Evolutionary conservation across 768 basidiomycete species (phyloP), one percentile per base, ranked within the genome.

Genomic region (Leccinellum albellum): DNA sequence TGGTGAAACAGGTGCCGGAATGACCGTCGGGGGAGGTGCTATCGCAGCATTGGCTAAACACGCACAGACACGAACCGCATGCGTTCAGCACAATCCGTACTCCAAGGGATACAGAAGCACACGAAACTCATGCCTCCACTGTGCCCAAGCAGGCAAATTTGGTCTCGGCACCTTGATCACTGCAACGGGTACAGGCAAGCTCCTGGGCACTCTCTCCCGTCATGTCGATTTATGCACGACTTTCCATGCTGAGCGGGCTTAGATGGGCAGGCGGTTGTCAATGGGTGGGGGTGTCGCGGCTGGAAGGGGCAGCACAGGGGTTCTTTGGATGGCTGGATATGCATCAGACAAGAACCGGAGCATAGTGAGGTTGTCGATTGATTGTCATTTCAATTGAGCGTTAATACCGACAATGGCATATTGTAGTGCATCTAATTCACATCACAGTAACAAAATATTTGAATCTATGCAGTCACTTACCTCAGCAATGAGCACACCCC

Each of bases 121-220:
- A 29, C 42, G 17, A 40, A 6, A 60, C 60, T 31, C 68, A 92
- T 90, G 90, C 76, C 85, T 79, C 90, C 89, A 92, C 63, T 91
- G 88, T 1, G 89, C 83, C 90, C 90, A 92, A 1, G 90, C 82
- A n/a, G 89, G 88, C 28, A 83, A 20, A 35, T 80, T 79, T 0
- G 80, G 78, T 64, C 81, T 80, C 0, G 82, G 76, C 12, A 76
- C 72, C 26, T 76, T 76, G 26, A 76, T 73, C 0, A 79, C 78
- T 10, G 78, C 73, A 8, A 69, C 46, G 0, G 66, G 66, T 65
- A 76, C 17, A 74, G 76, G 13, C 75, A 72, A 78, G 20, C 73
- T 65, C 64, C 78, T 80, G 33, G 74, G 73, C 29, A 73, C 77
- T 37, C 76, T 78, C 40, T 79, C 76, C 37, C 80, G 81, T 51